Conservation (phyloP, 2,329 filamentous ascomycete genomes). For the Hymenoscyphus fructigenus region DNA sequence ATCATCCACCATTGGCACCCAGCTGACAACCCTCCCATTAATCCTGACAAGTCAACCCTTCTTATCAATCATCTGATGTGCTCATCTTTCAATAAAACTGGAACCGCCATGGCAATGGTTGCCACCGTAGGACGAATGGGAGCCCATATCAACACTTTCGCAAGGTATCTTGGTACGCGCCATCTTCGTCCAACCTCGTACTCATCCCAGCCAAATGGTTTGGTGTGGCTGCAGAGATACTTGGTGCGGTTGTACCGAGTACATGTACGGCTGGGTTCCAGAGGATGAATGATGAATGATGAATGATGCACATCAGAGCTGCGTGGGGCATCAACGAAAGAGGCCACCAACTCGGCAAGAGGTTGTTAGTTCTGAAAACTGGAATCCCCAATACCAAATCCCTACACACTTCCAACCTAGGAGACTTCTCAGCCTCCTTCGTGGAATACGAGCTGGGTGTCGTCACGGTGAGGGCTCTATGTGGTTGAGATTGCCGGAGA, state of each 20-base stretch:
- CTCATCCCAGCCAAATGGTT: background rate
- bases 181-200: background rate
- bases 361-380: background rate
- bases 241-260: background rate
- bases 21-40: background rate
- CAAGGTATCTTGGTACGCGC: background rate
- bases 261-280: background rate
- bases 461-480: background rate
- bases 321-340: background rate
- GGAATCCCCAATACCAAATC: background rate
- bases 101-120: background rate
- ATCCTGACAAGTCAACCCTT: background rate
- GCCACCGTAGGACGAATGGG: background rate
- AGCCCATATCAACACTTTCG: background rate
- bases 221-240: background rate
- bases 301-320: background rate
- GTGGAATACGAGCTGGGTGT: background rate
- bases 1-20: background rate
- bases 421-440: background rate
- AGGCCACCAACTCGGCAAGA: background rate
- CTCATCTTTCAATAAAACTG: background rate
- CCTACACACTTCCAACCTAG: background rate
- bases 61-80: background rate
- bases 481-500: background rate
- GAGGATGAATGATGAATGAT: background rate